Base-by-base conservation (phyloP, 768 basidiomycete genomes). In the button mushroom (Agaricus bisporus) region DNA sequence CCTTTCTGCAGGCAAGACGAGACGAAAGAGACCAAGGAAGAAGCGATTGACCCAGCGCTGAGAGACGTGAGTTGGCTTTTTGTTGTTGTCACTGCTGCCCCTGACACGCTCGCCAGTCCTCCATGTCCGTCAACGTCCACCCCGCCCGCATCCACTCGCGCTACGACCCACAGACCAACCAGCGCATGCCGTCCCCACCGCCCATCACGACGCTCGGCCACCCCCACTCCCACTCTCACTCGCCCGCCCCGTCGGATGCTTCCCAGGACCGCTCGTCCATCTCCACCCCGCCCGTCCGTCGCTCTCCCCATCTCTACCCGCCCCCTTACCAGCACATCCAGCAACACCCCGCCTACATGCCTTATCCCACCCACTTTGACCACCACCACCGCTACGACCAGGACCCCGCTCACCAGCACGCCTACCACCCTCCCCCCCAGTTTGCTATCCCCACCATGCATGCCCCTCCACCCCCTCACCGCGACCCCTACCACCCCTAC, bases 261-360 rank as follows among this genome's bases (percentile, higher is more conserved):
- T 81, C 81, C 0, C 70, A 78, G 35, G 82, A 83, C 70, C 77
- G 81, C 61, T 79, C 80, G 42, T 76, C 79, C 32, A 76, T 79
- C 42, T 76, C 75, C n/a, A 80, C 82, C 1, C 81, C 85, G 6
- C 79, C 81, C 56, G 62, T 76, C 50, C 71, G 79, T 60, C 67
- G 73, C 57, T 70, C 72, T 57, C 68, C 64, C 48, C 69, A 68
- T 59, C 63, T 71, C 55, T 73, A 75, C 61, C 55, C 65, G 10
- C 56, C 64, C 29, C 54, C 69, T 35, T 68, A 72, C 65, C 69
- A 71, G 57, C 57, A 72, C 25, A 57, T 55, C 54, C 59, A 56
- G 59, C 59, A 56, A 59, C 59, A 47, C 57, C 69, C 54, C 47
- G 68, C 42, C 56, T 75, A 64, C 69, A 73, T 70, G 66, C 60